Percentiles rank a stretch among this genome's conserved stretches.
These are phyloP conservation scores for Psilocybe cyanescens DNA, from an alignment of 768 basidiomycete genomes.

Conservation along the genomic window DNA sequence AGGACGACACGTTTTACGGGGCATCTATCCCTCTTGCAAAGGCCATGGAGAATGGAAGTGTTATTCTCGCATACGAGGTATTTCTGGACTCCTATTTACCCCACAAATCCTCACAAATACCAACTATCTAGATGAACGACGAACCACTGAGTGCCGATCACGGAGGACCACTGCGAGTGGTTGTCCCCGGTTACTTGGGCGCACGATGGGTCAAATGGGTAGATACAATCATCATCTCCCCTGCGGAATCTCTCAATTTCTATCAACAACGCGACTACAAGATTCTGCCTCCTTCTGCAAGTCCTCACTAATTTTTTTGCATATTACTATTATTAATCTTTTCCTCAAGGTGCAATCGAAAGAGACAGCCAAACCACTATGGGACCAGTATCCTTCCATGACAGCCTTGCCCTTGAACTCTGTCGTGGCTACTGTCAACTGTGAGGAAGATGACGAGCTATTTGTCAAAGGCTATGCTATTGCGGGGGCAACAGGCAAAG, in stretches of 20 bases:
- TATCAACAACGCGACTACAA: slow-evolving; percentile 79
- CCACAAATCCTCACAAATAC: not conserved
- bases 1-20: slow-evolving; percentile 67
- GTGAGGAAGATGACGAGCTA: slow-evolving; percentile 34
- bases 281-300: slow-evolving; percentile 54
- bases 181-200: slow-evolving; percentile 69
- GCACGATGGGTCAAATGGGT: slow-evolving; percentile 83
- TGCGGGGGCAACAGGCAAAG: slow-evolving; percentile 45
- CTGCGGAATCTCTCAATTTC: slow-evolving; percentile 64
- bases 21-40: slow-evolving; percentile 61
- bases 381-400: slow-evolving; percentile 63
- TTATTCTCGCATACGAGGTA: slow-evolving; percentile 68
- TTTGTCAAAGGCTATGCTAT: slow-evolving; percentile 63
- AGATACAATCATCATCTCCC: slow-evolving; percentile 58
- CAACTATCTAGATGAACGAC: slow-evolving; percentile 61
- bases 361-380: slow-evolving; percentile 45
- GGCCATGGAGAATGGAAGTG: slow-evolving; percentile 52
- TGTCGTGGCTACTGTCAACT: slow-evolving; percentile 49
- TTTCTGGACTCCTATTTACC: not conserved
- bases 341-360: slow-evolving; percentile 45
- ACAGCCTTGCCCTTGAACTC: slow-evolving; percentile 65
- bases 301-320: slow-evolving; percentile 17
- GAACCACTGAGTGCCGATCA: slow-evolving; percentile 60
- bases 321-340: not conserved
- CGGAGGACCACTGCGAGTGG: slow-evolving; percentile 68